phyloP scores from a whole-genome alignment of 768 basidiomycete genomes.

The Austroboletus eburneus region DNA sequence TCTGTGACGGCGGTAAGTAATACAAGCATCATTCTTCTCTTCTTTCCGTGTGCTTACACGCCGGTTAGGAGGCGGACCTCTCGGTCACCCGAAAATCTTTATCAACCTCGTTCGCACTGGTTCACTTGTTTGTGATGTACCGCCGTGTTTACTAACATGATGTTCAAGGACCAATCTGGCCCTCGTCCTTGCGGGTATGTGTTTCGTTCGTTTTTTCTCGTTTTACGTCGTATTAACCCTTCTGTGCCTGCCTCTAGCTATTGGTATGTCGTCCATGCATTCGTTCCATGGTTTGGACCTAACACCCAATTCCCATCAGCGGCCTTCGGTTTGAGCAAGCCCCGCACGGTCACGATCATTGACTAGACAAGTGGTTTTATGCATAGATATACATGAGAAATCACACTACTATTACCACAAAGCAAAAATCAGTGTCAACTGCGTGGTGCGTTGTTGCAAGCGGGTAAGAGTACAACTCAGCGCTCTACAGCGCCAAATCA shows the following conservation, averaged over 20 bases:
- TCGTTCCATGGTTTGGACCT: neutral
- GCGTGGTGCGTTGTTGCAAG: constrained; percentile 23
- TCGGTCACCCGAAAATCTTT: constrained; percentile 95
- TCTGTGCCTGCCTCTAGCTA: constrained; percentile 35
- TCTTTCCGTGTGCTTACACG: constrained; percentile 11
- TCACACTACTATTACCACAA: constrained; percentile 8
- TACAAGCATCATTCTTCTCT: neutral
- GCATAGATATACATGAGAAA: constrained; percentile 14
- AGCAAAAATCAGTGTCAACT: constrained; percentile 8
- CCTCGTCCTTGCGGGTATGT: constrained; percentile 86
- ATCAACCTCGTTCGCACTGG: constrained; percentile 78
- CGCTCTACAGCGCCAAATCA: constrained; percentile 28
- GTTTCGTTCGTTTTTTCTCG: constrained; percentile 15
- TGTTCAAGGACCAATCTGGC: constrained; percentile 80
- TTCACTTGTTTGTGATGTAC: neutral
- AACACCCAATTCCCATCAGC: constrained; percentile 39
- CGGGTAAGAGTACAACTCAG: constrained; percentile 30
- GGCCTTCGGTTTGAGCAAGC: constrained; percentile 89
- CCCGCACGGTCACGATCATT: constrained; percentile 55
- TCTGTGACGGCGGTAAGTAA: constrained; percentile 91
- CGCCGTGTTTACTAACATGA: constrained; percentile 8
- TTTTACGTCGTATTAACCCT: constrained; percentile 6
- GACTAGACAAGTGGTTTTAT: neutral
- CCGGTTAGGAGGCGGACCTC: constrained; percentile 77
- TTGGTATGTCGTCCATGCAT: constrained; percentile 36